These are phyloP conservation scores for Bolboschoenoplectus hybrid DNA, from an alignment of 202 grass and related monocot species.

Conservation along the genomic window DNA sequence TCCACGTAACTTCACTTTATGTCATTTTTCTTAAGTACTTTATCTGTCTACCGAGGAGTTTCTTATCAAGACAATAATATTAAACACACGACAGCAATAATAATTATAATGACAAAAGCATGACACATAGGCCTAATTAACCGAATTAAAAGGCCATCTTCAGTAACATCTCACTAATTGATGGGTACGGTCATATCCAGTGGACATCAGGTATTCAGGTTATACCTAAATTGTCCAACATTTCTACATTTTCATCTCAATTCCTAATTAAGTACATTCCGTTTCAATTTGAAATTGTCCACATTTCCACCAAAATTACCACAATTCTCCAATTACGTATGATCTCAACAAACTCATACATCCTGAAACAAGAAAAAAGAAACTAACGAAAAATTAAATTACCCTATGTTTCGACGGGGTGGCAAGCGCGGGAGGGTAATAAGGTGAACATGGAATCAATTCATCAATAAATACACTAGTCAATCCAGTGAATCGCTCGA, in stretches of 20 bases:
- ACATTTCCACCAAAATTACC: background rate
- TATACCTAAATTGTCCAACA: background rate
- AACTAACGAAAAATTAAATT: background rate
- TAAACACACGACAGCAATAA: background rate
- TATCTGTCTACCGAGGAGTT: background rate
- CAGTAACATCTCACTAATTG: slow-evolving; percentile 6
- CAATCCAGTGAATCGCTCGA: slow-evolving; percentile 55
- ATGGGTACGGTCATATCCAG: background rate
- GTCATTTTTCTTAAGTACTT: background rate
- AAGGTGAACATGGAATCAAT: slow-evolving; percentile 33
- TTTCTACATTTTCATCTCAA: slow-evolving; percentile 14
- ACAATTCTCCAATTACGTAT: slow-evolving; percentile 14
- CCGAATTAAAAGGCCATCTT: background rate
- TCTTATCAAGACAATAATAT: background rate
- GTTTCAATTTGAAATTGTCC: background rate
- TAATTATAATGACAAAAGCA: slow-evolving; percentile 9
- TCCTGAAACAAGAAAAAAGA: background rate
- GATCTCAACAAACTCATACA: background rate
- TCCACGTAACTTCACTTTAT: background rate
- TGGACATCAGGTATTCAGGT: background rate
- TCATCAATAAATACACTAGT: slow-evolving; percentile 60
- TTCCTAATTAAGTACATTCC: background rate
- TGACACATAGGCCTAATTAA: background rate
- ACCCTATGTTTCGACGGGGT: slow-evolving; percentile 24
- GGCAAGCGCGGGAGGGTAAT: slow-evolving; percentile 33